Conservation (phyloP, 192 early-diverging fungal species). For the Chytriomyces sp. region DNA sequence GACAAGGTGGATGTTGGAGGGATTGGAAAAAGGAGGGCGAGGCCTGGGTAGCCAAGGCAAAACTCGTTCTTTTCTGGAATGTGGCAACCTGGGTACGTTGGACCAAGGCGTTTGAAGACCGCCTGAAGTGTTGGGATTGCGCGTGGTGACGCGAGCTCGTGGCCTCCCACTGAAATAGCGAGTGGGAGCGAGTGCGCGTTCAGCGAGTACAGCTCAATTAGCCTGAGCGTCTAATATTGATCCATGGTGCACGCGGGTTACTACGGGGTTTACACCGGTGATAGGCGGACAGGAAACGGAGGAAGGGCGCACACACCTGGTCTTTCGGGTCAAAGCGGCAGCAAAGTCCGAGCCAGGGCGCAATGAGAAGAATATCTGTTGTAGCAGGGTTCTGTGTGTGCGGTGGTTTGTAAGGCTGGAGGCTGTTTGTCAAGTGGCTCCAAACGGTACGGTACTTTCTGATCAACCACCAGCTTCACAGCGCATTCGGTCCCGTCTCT, state of each 20-base stretch:
- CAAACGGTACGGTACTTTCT: too few relatives aligned
- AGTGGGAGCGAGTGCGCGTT: background rate
- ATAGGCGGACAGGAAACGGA: background rate
- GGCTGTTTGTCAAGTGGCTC: too few relatives aligned
- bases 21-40: slow-evolving; percentile 12
- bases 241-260: background rate
- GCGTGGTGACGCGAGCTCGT: background rate
- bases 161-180: background rate
- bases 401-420: too few relatives aligned
- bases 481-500: too few relatives aligned
- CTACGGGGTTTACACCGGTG: background rate
- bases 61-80: background rate
- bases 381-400: background rate
- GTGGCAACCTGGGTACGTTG: slow-evolving; percentile 13
- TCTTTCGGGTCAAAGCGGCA: slow-evolving; percentile 6
- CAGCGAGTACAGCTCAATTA: slow-evolving; percentile 6
- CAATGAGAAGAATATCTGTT: slow-evolving; percentile 5
- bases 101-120: slow-evolving; percentile 21
- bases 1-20: background rate
- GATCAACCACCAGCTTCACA: too few relatives aligned
- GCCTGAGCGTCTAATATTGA: background rate
- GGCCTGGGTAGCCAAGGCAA: slow-evolving; percentile 16
- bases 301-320: background rate
- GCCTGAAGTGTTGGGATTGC: background rate
- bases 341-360: slow-evolving; percentile 5